Evolutionary conservation across 2,329 filamentous ascomycete species (phyloP), one percentile per base, ranked within the genome.

Genomic region (Lecanosticta acicola): DNA sequence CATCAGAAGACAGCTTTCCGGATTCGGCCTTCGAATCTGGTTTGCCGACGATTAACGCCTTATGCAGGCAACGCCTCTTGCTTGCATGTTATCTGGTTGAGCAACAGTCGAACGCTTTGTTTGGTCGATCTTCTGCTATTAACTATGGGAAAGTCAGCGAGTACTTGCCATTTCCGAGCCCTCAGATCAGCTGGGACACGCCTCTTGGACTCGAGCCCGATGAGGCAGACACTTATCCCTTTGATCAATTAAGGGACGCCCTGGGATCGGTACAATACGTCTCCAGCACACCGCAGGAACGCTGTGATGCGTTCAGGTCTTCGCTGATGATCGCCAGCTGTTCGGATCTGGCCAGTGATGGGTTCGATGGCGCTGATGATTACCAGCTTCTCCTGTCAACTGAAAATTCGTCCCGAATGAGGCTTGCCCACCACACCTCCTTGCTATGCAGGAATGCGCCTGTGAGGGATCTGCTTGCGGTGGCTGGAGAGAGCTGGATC

Each of bases 401-500:
- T 14, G 51, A 59, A 18, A 46, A 50, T 11, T 45, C 48, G 8
- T 44, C 56, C 3, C 51, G 54, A 17, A 39, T 44, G 20, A 40
- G 36, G 10, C 33, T 62, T 33, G 45, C 51, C 9, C 63, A 68
- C 17, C 60, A 66, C 14, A 64, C 65, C 2, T 56, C 64, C 13
- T 66, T 67, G 46, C 62, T 72, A 1, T 59, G 66, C 14, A 65
- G 63, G 34, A 51, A 65, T 7, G 64, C 62, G 3, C 71, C 70
- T 0, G 51, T 71, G 3, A 67, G 68, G 16, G 64, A 68, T 1
- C 56, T 74, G 3, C 56, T 74, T 11, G 69, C 70, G 21, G 64
- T 72, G 0, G 64, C 67, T 3, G 69, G 70, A 29, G 69, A 73
- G 41, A 65, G 67, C 13, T 74, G 70, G 70, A 61, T 71, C 7